Base-by-base conservation (phyloP, 2,329 filamentous ascomycete genomes). In the Pyrenochaeta sp. region DNA sequence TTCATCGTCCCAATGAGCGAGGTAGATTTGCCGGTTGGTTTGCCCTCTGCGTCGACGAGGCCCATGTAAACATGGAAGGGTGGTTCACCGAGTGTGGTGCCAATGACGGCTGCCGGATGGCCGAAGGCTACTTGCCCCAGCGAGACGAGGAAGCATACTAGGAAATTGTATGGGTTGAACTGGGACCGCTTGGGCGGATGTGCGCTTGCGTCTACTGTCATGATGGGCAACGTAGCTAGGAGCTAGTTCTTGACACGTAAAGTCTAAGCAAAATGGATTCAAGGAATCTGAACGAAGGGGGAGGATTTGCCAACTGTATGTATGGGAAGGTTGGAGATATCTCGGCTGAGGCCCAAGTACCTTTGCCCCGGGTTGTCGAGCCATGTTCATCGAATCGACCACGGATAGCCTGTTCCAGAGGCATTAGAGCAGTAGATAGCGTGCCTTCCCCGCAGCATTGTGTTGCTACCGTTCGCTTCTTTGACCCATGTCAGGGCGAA, bases 101-200 rank as follows among this genome's bases (percentile, higher is more conserved):
- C 62, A 30, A 70, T 70, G 40, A 70, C 62, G n/a, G 57, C 58
- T 0, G 66, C 64, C 34, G 62, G 62, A 36, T 70, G 65, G 8
- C 68, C 66, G 36, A 69, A 68, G 5, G 62, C 65, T 32, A 71
- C 48, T 51, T 66, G 63, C 6, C 68, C 66, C 3, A 68, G 52
- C 27, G 54, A 58, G 27, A 69, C 62, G 10, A 66, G 51, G 43
- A 42, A 65, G 50, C 63, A 68, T 39, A 67, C 54, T n/a, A 62
- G 34, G 48, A 68, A 67, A 42, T 67, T 67, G 53, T 64, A 64
- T 47, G 55, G 55, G 50, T 67, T 65, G 59, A 63, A 67, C 42
- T 65, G 61, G 30, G 34, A 56, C 37, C 54, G 59, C 25, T 61
- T 58, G 5, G 59, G 58, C 15, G 50, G 30, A 37, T 44, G 37